Evolutionary conservation across 768 basidiomycete genomes (phyloP).

Genomic region (Lentinula sp.): DNA sequence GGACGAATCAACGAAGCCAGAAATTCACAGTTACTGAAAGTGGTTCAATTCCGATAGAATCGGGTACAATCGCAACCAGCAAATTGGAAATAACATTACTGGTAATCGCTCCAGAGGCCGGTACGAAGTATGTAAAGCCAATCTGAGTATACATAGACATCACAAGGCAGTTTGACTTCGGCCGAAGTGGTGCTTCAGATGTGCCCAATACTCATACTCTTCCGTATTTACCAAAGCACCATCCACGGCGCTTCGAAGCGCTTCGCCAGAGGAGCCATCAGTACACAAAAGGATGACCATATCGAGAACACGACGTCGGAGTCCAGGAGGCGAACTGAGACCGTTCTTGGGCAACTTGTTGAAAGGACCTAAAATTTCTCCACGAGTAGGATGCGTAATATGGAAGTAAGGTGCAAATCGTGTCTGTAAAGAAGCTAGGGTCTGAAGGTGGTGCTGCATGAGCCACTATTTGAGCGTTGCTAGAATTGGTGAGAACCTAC

Average conservation of each 20-base stretch:
- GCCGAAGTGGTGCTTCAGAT: slow-evolving; percentile 12
- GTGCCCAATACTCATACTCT: slow-evolving; percentile 34
- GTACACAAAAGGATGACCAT: slow-evolving; percentile 33
- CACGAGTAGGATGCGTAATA: slow-evolving; percentile 69
- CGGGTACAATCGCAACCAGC: no score
- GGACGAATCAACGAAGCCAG: no score
- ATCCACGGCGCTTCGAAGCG: slow-evolving; percentile 25
- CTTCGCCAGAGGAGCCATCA: slow-evolving; percentile 8
- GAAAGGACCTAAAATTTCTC: slow-evolving; percentile 74
- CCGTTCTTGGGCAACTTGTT: slow-evolving; percentile 42
- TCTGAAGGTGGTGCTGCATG: slow-evolving; percentile 23
- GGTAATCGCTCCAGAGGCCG: no score
- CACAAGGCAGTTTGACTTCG: not conserved
- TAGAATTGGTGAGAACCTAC: not conserved
- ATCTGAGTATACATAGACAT: no score
- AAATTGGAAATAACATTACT: no score
- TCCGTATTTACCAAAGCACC: slow-evolving; percentile 29
- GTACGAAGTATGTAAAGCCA: no score
- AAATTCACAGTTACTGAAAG: no score
- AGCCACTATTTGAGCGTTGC: not conserved
- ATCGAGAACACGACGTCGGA: slow-evolving; percentile 61
- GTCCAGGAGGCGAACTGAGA: slow-evolving; percentile 15
- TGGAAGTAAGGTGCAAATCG: slow-evolving; percentile 78
- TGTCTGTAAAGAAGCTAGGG: slow-evolving; percentile 42
- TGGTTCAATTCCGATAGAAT: no score